Conservation (phyloP, 805 yeast genomes). For the Myxozyma geophila region DNA sequence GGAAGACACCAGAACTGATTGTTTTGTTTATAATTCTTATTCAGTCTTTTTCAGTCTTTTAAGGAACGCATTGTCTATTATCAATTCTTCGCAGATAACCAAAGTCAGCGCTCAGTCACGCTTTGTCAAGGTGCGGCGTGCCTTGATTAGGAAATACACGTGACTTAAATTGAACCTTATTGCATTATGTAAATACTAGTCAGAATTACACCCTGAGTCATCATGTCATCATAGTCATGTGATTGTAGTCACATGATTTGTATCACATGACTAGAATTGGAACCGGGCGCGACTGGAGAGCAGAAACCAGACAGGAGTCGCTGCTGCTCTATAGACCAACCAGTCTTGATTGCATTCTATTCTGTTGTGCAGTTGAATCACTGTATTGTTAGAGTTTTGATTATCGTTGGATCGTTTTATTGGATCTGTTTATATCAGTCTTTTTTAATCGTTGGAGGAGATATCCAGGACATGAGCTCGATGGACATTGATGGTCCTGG, state of each 20-base stretch:
- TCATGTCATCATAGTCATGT: no score
- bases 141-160: background rate
- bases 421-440: background rate
- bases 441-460: background rate
- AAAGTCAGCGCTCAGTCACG: conserved; percentile 6
- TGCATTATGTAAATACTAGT: background rate
- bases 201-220: no score
- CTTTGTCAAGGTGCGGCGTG: conserved; percentile 10
- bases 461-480: conserved; percentile 16
- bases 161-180: background rate
- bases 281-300: no score
- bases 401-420: background rate
- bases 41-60: background rate
- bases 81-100: background rate
- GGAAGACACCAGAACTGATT: background rate
- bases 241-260: no score
- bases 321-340: no score
- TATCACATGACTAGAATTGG: no score
- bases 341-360: no score
- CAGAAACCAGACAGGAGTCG: no score
- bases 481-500: conserved; percentile 28
- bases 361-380: no score
- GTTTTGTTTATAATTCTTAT: background rate
- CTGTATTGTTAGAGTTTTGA: no score
- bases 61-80: background rate